Percentiles rank a stretch among this genome's conserved stretches.
phyloP scores from a whole-genome alignment of 1,284 basidiomycete species.

The Trametes pubescens region DNA sequence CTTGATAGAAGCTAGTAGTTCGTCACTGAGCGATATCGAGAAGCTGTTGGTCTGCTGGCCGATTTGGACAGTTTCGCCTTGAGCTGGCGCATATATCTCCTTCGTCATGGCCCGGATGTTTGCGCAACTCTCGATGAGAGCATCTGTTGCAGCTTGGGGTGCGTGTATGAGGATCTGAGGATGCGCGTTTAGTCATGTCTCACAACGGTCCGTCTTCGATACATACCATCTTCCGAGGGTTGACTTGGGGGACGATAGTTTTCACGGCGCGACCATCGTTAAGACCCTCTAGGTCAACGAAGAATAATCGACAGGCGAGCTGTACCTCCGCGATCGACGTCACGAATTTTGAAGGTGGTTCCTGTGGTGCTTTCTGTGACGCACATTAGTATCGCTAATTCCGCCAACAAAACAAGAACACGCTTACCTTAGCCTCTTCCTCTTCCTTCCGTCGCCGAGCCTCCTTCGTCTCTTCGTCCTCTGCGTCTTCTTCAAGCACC shows the following conservation, averaged over 20 bases:
- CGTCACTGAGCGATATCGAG: slow-evolving; percentile 93
- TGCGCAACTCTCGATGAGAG: slow-evolving; percentile 81
- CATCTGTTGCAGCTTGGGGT: slow-evolving; percentile 66
- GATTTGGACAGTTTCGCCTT: slow-evolving; percentile 83
- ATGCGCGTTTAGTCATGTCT: background rate
- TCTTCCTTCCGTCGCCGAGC: slow-evolving; percentile 76
- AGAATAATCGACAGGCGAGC: slow-evolving; percentile 86
- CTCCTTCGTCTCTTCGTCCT: slow-evolving; percentile 83
- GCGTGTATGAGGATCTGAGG: slow-evolving; percentile 90
- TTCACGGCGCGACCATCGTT: slow-evolving; percentile 97
- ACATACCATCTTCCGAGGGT: slow-evolving; percentile 91
- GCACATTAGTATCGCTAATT: slow-evolving; percentile 15
- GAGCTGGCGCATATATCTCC: slow-evolving; percentile 85
- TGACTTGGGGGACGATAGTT: slow-evolving; percentile 95
- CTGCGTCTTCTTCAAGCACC: slow-evolving; percentile 87
- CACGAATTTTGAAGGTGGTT: slow-evolving; percentile 93
- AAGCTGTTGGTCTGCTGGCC: slow-evolving; percentile 97
- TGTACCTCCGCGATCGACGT: slow-evolving; percentile 79
- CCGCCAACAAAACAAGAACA: background rate
- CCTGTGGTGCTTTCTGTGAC: slow-evolving; percentile 70
- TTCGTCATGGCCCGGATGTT: slow-evolving; percentile 88
- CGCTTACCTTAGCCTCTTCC: slow-evolving; percentile 79
- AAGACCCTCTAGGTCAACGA: slow-evolving; percentile 94
- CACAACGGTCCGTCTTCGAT: background rate
- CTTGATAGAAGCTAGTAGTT: slow-evolving; percentile 79